These are phyloP conservation scores for Prinsepia uniflora DNA, from an alignment of 306 rosid species.

Conservation along the genomic window DNA sequence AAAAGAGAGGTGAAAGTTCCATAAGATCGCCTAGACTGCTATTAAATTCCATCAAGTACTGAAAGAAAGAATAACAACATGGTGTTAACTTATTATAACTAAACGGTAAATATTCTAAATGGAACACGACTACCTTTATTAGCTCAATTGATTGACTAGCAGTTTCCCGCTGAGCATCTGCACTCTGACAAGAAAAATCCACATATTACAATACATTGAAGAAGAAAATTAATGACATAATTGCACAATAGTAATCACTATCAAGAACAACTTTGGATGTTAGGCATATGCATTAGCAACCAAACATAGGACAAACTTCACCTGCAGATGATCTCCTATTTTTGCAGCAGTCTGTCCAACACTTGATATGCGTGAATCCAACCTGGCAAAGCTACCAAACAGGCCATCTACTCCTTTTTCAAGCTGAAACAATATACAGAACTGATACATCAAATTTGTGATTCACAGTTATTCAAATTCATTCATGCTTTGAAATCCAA, in stretches of 20 bases:
- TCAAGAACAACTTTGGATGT: conserved; percentile 12
- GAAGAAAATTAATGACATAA: conserved; percentile 21
- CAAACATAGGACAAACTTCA: conserved; percentile 37
- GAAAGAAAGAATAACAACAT: conserved; percentile 42
- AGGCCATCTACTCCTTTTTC: conserved; percentile 99
- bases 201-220: conserved; percentile 31
- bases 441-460: conserved; percentile 14
- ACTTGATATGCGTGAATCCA: conserved; percentile 98
- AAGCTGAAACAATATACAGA: conserved; percentile 48
- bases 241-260: conserved; percentile 12
- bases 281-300: conserved; percentile 21
- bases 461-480: conserved; percentile 14
- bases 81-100: conserved; percentile 29
- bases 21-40: conserved; percentile 97
- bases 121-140: conserved; percentile 59
- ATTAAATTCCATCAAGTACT: conserved; percentile 99
- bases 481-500: background rate
- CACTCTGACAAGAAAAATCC: conserved; percentile 68
- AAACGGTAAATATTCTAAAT: conserved; percentile 25
- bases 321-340: conserved; percentile 99
- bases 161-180: conserved; percentile 97
- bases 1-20: conserved; percentile 98
- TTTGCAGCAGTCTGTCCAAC: conserved; percentile 99
- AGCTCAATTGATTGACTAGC: conserved; percentile 98
- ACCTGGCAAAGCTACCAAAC: conserved; percentile 92